A percentile compares a stretch with the other conserved stretches of the same genome.
Evolutionary conservation across 176 grass and related monocot species (phyloP).

Genomic region (Lolium multiflorum): DNA sequence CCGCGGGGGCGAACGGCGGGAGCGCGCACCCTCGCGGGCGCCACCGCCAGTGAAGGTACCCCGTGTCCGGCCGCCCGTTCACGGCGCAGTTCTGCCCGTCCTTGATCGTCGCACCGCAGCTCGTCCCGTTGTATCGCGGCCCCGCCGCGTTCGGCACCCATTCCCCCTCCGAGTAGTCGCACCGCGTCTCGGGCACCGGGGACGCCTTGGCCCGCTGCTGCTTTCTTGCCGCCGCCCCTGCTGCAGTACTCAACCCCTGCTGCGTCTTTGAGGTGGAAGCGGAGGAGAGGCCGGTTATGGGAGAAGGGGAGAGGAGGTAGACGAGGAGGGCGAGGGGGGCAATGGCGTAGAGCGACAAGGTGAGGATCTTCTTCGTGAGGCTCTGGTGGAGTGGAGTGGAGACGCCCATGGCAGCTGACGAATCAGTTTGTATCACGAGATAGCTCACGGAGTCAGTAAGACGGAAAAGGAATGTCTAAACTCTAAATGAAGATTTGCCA

Average conservation of each 20-base stretch:
- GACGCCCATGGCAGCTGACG: conserved; percentile 32
- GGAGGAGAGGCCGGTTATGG: neutral
- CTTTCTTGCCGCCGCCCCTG: neutral
- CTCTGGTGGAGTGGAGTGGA: neutral
- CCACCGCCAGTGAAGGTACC: conserved; percentile 76
- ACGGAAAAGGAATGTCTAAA: neutral
- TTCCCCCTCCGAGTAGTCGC: conserved; percentile 62
- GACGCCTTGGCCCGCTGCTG: neutral
- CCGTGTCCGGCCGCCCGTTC: conserved; percentile 71
- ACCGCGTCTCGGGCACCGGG: neutral
- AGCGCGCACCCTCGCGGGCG: conserved; percentile 57
- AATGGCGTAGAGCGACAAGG: conserved; percentile 41
- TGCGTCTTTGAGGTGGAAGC: neutral
- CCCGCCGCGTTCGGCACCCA: conserved; percentile 49
- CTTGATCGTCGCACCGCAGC: conserved; percentile 75
- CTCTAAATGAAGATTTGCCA: neutral
- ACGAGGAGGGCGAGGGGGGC: conserved; percentile 48
- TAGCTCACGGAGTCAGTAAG: neutral
- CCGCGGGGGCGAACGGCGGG: conserved; percentile 50
- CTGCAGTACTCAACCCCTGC: neutral
- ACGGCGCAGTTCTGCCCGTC: conserved; percentile 71
- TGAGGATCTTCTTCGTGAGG: conserved; percentile 49
- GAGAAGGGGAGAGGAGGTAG: conserved; percentile 45
- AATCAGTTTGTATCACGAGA: neutral
- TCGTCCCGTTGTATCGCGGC: conserved; percentile 68